Base-by-base conservation (phyloP, 1,139 yeast genomes). In the Diutina scorzettiae region DNA sequence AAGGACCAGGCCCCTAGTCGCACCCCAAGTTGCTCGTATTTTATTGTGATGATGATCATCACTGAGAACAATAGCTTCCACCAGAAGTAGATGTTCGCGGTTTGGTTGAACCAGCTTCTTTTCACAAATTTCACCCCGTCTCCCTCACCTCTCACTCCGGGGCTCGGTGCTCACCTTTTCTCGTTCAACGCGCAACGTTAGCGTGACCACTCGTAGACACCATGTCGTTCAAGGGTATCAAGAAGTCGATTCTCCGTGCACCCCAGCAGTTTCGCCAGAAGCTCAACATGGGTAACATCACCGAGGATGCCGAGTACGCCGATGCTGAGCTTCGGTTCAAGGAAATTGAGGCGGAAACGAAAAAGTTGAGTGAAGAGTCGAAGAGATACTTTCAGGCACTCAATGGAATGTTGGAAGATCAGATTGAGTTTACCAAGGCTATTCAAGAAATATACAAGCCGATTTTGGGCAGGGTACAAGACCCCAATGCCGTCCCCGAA, bases 361-460 rank as follows among this genome's bases (percentile, higher is more conserved):
- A 86, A 63, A 83, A 86, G 57, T 69, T 91, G 48, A 84, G 91
- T 52, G 87, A 82, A 43, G 97, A 91, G 63, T 81, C 95, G 40
- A 84, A 81, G 54, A 75, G 95, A 56, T 91, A 91, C 60, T 86
- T 85, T 51, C 71, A 73, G 36, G 95, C 98, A 0, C 95, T 91
- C 46, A 86, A 85, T 55, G 95, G 93, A 33, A 87, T 91, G 95
- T 68, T 91, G 52, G 81, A 78, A 49, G 93, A 82, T 59, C 98
- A 91, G 60, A 82, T 89, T 51, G 96, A 89, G 46, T 91, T 89
- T 58, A 81, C 95, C 31, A 81, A 81, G 54, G 94, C 95, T 2
- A 86, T 93, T 62, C 96, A 87, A 59, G 96, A 89, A 57, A 84
- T 91, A 45, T 91, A 87, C 66, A 86, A 89, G 63, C 99, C 99